Evolutionary conservation across 2,329 filamentous ascomycete species (phyloP), one percentile per base, ranked within the genome.

Genomic region (Aspergillus bombycis): DNA sequence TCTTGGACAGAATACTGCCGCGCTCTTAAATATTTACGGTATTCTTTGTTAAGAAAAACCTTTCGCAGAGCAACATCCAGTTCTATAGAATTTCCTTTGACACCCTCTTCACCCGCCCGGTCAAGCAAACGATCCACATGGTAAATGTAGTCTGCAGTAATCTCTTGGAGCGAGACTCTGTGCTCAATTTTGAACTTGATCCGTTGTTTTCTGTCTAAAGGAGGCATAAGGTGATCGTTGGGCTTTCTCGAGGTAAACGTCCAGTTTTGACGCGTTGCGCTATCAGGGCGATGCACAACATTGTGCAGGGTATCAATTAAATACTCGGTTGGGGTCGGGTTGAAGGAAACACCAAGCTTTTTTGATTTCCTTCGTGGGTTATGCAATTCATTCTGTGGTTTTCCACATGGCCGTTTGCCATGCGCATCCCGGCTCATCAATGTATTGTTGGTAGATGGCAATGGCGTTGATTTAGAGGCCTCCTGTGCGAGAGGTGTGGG

Each of bases 101-200:
- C 26, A 11, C 38, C 57, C 43, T 54, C 38, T 32, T 45, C 46
- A 28, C 50, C 36, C 26, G 50, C 61, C 58, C 36, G 59, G 16
- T 62, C 63, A 7, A 78, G 34, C 11, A 73, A 38, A 10, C 77
- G 71, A 54, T 79, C 73, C 58, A 79, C 69, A 57, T 71, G 58
- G 57, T 70, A 65, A 57, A 81, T 74, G 62, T 79, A 81, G 56
- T 78, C 74, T 9, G 76, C 76, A 58, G 80, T 67, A 56, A 79
- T 78, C 9, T 70, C 74, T 57, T 77, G 76, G 3, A 80, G 67
- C 3, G 71, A 73, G 16, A 67, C 58, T 50, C 70, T 60, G 21
- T 68, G 61, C 46, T 68, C 21, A 36, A 52, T 48, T 55, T 65
- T 64, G 34, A 61, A 65, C 10, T 43, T 53, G 12, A 53, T 43